Base-by-base conservation (phyloP, 257 asterid genomes). In the Solanum megistacrolobum region DNA sequence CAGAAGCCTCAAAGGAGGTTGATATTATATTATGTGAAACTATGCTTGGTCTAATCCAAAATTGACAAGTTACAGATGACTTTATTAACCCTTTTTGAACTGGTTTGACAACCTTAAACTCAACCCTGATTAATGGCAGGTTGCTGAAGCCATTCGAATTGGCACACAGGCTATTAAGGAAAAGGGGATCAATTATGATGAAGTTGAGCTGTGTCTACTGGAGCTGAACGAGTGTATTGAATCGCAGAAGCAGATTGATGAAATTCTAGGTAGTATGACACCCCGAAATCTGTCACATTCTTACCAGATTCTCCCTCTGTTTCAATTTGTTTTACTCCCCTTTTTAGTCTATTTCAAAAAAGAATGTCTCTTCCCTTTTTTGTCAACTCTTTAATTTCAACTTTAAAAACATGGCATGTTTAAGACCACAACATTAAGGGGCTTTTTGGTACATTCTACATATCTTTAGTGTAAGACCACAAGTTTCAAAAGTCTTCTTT, bases 1-100 rank as follows among this genome's bases (percentile, higher is more conserved):
- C 94, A 5, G 99, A 96, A 89, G 94, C 98, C 89, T 92, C 98
- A 38, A 94, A 91, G 90, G 91, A 94, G 99, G 99, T 95, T n/a
- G 39, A 32, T 71, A 68, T 32, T 62, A 39, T 55, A 34, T 60
- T 41, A 66, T 46, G 78, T 66, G 72, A 73, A 31, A 32, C 74
- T 66, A 14, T 72, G 86, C n/a, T 38, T 39, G 29, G 36, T 41
- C 85, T 75, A 74, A 46, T 25, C 18, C 66, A 81, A 66, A 34
- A 65, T 32, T 31, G 60, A 41, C 18, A 31, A 85, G 78, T 39
- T 85, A 29, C 83, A 35, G 82, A 73, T 68, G 66, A 60, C 38
- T 58, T 41, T 41, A 71, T 48, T 23, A 4, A 18, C 29, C 39
- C 34, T 41, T 38, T 25, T 43, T 20, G 52, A 31, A 58, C 73